Evolutionary conservation across 495 filamentous ascomycete genomes (phyloP), one percentile per base, ranked within the genome.

Genomic region (Podospora comata): DNA sequence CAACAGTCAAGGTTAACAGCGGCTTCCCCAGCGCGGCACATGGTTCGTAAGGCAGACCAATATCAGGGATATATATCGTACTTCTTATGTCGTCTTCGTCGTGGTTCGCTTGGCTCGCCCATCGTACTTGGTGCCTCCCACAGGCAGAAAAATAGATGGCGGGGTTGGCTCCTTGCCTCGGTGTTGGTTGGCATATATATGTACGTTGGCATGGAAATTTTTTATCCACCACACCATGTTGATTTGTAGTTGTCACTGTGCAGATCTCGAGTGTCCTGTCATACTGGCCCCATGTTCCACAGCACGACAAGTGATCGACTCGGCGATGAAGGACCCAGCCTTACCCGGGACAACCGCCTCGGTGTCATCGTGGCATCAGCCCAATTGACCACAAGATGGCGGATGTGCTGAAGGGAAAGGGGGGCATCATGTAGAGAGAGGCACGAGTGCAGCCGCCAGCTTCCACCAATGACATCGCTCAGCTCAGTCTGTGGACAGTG

Each of bases 11-110:
- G 19, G 34, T 20, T 11, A 28, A 9, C 58, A 16, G 26, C 20
- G 30, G 66, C 11, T 61, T 28, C 16, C 27, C 23, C 59, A 32
- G 59, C 23, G 30, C 59, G 59, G 59, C 59, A 61, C 39, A 48
- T 48, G 39, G 6, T 48, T 48, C 23, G 26, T 68, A 55, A 59
- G 67, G 63, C 63, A 69, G 57, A 27, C 60, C 65, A 65, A 67
- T 67, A 20, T 39, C 34, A 39, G 19, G 27, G 30, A 32, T 32
- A 59, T 2, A 62, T 20, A n/a, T 20, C 4, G 18, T 28, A 39
- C 20, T 20, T 28, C 18, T 54, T 28, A 23, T 34, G 20, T 44
- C 56, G 28, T 60, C 30, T 48, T 30, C 3, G 56, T 15, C n/a
- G 15, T 18, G 23, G n/a, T 63, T 44, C 19, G 18, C 60, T 56